Evolutionary conservation across 805 yeast genomes (phyloP), one percentile per base, ranked within the genome.

Genomic region (Metschnikowia corniflorae): DNA sequence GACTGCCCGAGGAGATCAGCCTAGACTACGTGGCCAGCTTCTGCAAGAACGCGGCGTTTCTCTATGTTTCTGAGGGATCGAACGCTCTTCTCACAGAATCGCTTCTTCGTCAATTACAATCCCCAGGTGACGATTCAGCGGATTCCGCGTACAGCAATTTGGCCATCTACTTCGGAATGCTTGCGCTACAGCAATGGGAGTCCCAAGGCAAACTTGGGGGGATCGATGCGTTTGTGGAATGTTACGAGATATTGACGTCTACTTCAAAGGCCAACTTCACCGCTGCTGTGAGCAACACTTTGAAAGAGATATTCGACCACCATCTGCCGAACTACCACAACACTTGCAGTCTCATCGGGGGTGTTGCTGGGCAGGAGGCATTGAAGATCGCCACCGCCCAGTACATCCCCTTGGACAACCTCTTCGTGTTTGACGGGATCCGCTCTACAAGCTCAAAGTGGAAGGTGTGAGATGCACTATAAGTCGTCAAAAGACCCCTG

Each of bases 281-380:
- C 6, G 31, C 26, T 5, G 43, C 50, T 1, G 42, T 53, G 12
- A 33, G 31, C 1, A 35, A 43, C 23, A 52, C 51, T 4, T 57
- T 57, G 34, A 41, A 51, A 26, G 73, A 71, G 27, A 54, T 64
- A 0, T 56, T 70, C 24, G 51, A 57, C 10, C 69, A 68, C 29
- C 52, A 64, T 7, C 48, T 75, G 10, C 57, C 60, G 26, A 75
- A 71, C 40, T 55, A 80, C 33, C 80, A 77, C 43, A 82, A 82
- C 48, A 69, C 77, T 12, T 63, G 82, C 15, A 70, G 95, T 4
- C 58, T 86, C 3, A 64, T 86, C 46, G 97, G 96, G 2, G 97
- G 96, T 0, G 65, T 89, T 9, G 88, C 78, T 0, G 81, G 87
- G 3, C 96, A 91, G 54, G 98, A 91, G 55, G 78, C 76, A 4